Evolutionary conservation across 148 eudicot species (phyloP), one percentile per base, ranked within the genome.

Genomic region (Spergularia bocconei): DNA sequence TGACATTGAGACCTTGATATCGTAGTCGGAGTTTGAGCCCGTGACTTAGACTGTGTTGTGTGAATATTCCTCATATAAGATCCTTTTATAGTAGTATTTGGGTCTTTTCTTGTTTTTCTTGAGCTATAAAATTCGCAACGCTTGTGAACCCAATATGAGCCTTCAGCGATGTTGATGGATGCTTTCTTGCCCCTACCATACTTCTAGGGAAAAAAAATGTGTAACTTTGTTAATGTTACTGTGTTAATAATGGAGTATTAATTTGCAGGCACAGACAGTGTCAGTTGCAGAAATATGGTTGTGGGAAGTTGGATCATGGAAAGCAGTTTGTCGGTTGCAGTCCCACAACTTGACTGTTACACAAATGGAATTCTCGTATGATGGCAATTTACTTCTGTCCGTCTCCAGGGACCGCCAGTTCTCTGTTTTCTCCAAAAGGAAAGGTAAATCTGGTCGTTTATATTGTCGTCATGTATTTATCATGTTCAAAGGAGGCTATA

Each of bases 261-360:
- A 17, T 51, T 66, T 83, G 79, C 88, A 94, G 98, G 98, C 98
- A 53, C 97, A 94, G 75, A 84, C 93, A 74, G 81, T 85, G 50
- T 82, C 96, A 53, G 90, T 90, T 29, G 98, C 98, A 67, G 98
- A 94, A 78, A 92, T 94, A 83, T 94, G 98, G 98, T 79, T 94
- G 60, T 94, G 98, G 97, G 87, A 90, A 85, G 96, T 94, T 74
- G 97, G 98, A 72, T 85, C 91, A 13, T 94, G 98, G 97, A 94
- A 90, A 84, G 85, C 98, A 62, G 90, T 94, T 73, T 88, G 93
- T 63, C 92, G 92, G 33, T 77, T 94, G 80, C 97, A 85, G 78
- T 90, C 98, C 70, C 98, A 92, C 79, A 89, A 83, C 87, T 88
- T 94, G 85, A 94, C 97, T 36, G 98, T 94, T 60, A 94, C 97